Base-by-base conservation (phyloP, 148 eudicot species). In the Rhododendron simsii region DNA sequence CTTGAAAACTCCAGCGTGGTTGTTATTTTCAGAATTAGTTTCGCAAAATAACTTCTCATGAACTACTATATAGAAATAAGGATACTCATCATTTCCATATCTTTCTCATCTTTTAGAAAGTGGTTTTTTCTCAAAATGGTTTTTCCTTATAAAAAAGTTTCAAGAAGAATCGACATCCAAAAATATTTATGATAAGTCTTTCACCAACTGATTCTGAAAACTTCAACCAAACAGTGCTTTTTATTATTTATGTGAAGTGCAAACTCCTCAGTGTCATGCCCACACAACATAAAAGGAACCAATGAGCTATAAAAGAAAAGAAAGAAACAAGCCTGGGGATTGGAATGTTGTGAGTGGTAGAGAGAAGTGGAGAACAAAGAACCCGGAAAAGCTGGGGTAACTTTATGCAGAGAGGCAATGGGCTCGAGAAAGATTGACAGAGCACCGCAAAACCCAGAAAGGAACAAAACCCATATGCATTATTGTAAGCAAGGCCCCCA, bases 391-490 rank as follows among this genome's bases (percentile, higher is more conserved):
- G 82, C 57, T 16, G 75, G 75, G 51, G 78, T 80, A 21, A 48
- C 84, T 83, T 84, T 74, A 53, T 41, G 44, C 47, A 48, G 30
- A 80, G 16, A 80, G 41, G 84, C 81, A 86, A 78, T 77, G 86
- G 88, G 90, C 88, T 83, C 91, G 85, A 87, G 87, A 76, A 88
- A 81, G 87, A 84, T 90, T 85, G 76, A 65, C 85, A 83, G 85
- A 67, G 74, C 35, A 50, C 83, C 78, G 14, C 78, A 67, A 44
- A 83, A 33, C 85, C 69, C 20, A 44, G 21, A 83, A 83, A 83
- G 37, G 18, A 26, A 83, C 30, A 14, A 41, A 65, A 83, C 48
- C 30, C n/a, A 10, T 18, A 37, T 39, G 47, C 28, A 16, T 82
- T 39, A 10, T 55, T 18, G 55, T 33, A 12, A 18, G 26, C 63